Percentiles rank a stretch among this genome's conserved stretches.
Evolutionary conservation across 257 asterid genomes (phyloP).

Genomic region (Knoxia roxburghii): DNA sequence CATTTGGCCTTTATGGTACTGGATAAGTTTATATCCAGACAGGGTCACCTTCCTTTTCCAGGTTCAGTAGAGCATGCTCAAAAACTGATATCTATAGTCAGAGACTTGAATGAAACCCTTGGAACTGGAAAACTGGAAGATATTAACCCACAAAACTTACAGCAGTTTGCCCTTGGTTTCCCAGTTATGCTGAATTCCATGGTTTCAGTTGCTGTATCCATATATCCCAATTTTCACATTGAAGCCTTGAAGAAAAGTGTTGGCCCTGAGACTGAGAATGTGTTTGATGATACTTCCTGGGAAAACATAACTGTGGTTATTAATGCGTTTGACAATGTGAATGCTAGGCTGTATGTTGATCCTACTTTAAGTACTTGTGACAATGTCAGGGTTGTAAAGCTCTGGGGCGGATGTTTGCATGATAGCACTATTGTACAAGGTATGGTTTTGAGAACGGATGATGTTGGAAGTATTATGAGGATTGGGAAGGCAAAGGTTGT

Average conservation of each 20-base stretch:
- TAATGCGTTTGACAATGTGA: conserved; percentile 91
- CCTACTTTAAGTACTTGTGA: no score
- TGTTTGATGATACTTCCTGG: conserved; percentile 79
- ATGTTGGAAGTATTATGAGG: no score
- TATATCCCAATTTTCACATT: conserved; percentile 51
- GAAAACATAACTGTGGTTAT: conserved; percentile 64
- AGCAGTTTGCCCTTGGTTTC: conserved; percentile 74
- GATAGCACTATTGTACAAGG: no score
- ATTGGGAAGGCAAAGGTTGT: no score
- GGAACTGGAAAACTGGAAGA: conserved; percentile 55
- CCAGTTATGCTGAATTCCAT: conserved; percentile 84
- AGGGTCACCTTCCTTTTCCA: conserved; percentile 66
- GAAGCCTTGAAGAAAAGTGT: conserved; percentile 92
- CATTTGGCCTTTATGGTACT: conserved; percentile 86
- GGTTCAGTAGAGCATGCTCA: conserved; percentile 87
- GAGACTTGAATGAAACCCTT: conserved; percentile 56
- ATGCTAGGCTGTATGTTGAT: conserved; percentile 87
- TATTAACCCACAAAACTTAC: conserved; percentile 58
- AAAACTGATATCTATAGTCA: conserved; percentile 60
- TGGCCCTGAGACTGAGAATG: conserved; percentile 74
- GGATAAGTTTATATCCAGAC: conserved; percentile 55
- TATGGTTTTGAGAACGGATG: no score
- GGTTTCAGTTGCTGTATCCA: no score
- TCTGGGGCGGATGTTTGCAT: no score
- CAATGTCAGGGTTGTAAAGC: no score